A percentile compares a stretch with the other conserved stretches of the same genome.
Conservation (phyloP, 1,139 yeast genomes). For the Pneumocystis wakefieldiae region DNA sequence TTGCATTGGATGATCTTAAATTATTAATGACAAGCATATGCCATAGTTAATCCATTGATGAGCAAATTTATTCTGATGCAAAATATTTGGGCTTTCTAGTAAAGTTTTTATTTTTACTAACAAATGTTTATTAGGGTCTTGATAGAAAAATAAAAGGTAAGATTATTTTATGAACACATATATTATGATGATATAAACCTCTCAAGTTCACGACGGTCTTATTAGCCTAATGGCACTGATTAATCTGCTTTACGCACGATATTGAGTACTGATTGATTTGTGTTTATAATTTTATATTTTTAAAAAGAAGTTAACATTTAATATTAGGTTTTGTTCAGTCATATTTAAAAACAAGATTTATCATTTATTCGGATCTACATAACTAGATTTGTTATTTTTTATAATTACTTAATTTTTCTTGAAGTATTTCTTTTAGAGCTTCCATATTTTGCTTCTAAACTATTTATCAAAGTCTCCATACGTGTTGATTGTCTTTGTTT, state of each 20-base stretch:
- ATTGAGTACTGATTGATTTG: not conserved
- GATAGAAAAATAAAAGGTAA: not conserved
- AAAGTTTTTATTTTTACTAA: not conserved
- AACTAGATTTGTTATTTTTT: not conserved
- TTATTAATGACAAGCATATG: not conserved
- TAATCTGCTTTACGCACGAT: not conserved
- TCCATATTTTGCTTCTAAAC: conserved; percentile 38
- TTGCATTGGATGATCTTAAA: not conserved
- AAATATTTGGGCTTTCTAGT: not conserved
- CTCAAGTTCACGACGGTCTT: not conserved
- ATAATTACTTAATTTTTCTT: not conserved
- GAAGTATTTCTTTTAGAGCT: not conserved
- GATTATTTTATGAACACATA: not conserved
- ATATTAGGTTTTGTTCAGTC: not conserved
- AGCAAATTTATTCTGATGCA: not conserved
- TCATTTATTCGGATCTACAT: not conserved
- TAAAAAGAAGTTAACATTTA: not conserved
- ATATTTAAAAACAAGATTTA: not conserved
- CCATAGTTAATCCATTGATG: not conserved
- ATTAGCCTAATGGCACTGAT: not conserved
- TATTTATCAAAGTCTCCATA: conserved; percentile 35
- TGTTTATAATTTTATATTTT: not conserved
- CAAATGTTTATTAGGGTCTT: not conserved
- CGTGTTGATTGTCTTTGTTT: conserved; percentile 29
- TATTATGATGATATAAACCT: not conserved